Evolutionary conservation across 2,329 filamentous ascomycete genomes (phyloP).

Genomic region (Cercospora janseana): DNA sequence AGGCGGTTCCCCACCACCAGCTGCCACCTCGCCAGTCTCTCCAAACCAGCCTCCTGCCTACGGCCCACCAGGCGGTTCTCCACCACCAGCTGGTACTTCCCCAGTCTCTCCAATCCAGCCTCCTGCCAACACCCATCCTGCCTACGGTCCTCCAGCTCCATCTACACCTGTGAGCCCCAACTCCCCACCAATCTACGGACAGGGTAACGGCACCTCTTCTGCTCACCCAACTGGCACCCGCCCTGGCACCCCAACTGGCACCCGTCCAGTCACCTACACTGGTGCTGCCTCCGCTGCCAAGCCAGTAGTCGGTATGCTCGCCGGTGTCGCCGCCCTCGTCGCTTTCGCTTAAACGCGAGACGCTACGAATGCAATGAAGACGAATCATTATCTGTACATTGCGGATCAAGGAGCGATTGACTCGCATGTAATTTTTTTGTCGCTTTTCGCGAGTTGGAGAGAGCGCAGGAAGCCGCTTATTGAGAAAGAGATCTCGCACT

Average conservation of each 20-base stretch:
- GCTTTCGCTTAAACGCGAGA: slow-evolving; percentile 14
- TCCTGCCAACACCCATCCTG: background rate
- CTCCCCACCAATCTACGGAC: background rate
- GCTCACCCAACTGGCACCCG: background rate
- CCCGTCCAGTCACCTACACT: slow-evolving; percentile 3
- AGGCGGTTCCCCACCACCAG: background rate
- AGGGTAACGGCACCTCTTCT: background rate
- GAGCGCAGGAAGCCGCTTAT: no score
- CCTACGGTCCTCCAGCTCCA: background rate
- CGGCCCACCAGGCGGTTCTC: slow-evolving; percentile 1
- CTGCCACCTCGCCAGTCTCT: background rate
- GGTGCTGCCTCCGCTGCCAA: slow-evolving; percentile 17
- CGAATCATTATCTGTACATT: background rate
- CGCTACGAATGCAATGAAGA: background rate
- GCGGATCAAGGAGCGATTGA: background rate
- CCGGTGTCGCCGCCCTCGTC: slow-evolving; percentile 19
- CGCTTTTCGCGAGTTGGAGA: no score
- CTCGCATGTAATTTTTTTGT: background rate
- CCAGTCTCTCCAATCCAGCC: background rate
- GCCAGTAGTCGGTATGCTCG: slow-evolving; percentile 17
- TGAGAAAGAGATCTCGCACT: no score
- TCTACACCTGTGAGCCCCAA: no score
- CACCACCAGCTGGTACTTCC: background rate
- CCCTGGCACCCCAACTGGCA: background rate
- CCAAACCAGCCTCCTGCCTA: background rate